A percentile compares a stretch with the other conserved stretches of the same genome.
Evolutionary conservation across 2,329 filamentous ascomycete species (phyloP).

Genomic region (Aspergillus unguis): DNA sequence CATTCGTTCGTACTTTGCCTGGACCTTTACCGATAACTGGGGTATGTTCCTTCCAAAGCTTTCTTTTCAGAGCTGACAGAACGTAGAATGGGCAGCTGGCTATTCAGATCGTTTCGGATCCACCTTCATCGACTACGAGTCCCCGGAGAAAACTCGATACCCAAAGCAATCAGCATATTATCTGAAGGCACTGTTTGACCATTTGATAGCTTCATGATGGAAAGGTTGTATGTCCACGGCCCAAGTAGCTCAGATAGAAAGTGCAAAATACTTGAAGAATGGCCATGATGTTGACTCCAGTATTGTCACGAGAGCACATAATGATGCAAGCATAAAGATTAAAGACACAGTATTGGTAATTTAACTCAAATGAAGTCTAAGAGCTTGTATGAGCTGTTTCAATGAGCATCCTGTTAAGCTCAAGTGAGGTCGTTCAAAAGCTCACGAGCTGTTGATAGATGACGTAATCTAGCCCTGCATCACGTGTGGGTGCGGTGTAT

Average conservation of each 20-base stretch:
- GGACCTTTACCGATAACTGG: slow-evolving; percentile 68
- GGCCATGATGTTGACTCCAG: too few relatives aligned
- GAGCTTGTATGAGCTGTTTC: too few relatives aligned
- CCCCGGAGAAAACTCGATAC: slow-evolving; percentile 65
- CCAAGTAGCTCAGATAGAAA: neutral
- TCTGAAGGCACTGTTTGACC: slow-evolving; percentile 65
- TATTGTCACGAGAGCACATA: too few relatives aligned
- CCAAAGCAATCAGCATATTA: slow-evolving; percentile 75
- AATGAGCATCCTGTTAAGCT: too few relatives aligned
- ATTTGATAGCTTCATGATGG: slow-evolving; percentile 47
- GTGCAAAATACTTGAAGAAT: too few relatives aligned
- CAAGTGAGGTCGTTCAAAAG: too few relatives aligned
- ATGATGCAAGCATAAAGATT: too few relatives aligned
- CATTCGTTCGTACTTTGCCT: slow-evolving; percentile 72
- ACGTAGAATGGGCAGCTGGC: slow-evolving; percentile 72
- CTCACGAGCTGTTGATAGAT: too few relatives aligned
- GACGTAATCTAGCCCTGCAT: neutral
- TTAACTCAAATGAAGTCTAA: too few relatives aligned
- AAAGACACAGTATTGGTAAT: too few relatives aligned
- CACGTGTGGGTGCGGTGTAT: neutral
- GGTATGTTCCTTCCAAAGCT: slow-evolving; percentile 38
- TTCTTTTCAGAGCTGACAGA: neutral
- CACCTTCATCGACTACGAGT: slow-evolving; percentile 71
- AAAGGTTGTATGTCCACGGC: neutral
- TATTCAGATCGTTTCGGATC: slow-evolving; percentile 78